These are phyloP conservation scores for Plasmodium gonderi DNA, from an alignment of 169 alveolate genomes.

Conservation along the genomic window DNA sequence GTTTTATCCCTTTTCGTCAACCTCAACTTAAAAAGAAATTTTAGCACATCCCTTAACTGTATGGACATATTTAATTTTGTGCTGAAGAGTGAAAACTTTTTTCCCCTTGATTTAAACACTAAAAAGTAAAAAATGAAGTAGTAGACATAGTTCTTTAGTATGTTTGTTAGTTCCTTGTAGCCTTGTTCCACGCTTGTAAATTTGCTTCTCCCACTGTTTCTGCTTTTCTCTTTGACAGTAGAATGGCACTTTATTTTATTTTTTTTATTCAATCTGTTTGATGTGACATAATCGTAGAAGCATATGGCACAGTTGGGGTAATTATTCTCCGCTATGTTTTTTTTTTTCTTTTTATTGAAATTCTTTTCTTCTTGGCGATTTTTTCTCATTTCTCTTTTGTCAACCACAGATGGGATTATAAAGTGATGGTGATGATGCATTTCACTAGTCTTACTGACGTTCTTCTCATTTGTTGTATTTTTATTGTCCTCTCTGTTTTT, in stretches of 20 bases:
- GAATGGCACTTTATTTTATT: background rate
- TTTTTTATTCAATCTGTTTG: background rate
- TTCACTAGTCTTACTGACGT: no score
- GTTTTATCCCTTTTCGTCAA: constrained; percentile 9
- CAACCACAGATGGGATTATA: no score
- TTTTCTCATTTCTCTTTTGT: no score
- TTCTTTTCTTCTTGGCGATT: no score
- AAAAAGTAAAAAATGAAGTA: constrained; percentile 59
- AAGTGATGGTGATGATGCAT: no score
- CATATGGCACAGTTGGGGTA: background rate
- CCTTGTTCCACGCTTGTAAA: background rate
- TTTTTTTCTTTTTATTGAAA: background rate
- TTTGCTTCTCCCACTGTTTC: background rate
- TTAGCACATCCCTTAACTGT: constrained; percentile 24
- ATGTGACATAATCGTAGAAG: background rate
- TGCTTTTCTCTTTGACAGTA: background rate
- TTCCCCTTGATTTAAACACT: constrained; percentile 29
- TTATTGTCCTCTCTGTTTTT: no score
- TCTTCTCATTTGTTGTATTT: no score
- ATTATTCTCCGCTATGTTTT: background rate
- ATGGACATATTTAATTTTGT: constrained; percentile 46
- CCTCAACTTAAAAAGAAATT: constrained; percentile 9
- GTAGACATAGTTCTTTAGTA: constrained; percentile 36
- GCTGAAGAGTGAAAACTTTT: constrained; percentile 23
- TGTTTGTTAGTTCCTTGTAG: background rate